Percentiles rank a stretch among this genome's conserved stretches.
These are phyloP conservation scores for Kentomonas sorsogonicus DNA, from an alignment of 208 protist genomes.

Conservation along the genomic window DNA sequence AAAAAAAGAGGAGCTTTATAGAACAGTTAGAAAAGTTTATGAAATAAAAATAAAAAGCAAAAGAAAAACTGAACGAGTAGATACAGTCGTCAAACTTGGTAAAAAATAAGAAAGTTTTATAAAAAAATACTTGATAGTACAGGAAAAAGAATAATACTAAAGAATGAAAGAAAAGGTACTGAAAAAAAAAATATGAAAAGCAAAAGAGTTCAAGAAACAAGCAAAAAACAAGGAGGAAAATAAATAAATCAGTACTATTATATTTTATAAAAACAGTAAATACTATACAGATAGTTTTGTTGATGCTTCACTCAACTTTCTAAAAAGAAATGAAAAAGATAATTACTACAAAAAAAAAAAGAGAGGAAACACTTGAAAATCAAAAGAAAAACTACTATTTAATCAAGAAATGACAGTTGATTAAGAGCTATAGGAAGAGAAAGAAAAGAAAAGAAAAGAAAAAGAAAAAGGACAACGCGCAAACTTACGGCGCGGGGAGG, in stretches of 20 bases:
- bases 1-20: not conserved
- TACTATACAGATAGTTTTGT: too few species aligned
- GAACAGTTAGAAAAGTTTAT: not conserved
- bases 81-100: not conserved
- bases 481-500: too few species aligned
- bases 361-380: too few species aligned
- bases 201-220: not conserved
- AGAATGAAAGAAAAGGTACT: not conserved
- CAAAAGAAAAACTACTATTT: too few species aligned
- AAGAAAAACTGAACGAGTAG: conserved; percentile 5
- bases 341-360: too few species aligned
- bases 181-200: conserved; percentile 2
- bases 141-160: too few species aligned
- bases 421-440: too few species aligned
- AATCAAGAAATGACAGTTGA: too few species aligned
- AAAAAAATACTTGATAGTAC: not conserved
- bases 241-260: not conserved
- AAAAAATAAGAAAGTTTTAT: conserved; percentile 6
- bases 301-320: too few species aligned
- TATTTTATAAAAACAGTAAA: not conserved
- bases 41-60: conserved; percentile 3
- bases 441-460: too few species aligned
- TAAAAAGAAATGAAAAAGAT: too few species aligned
- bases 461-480: too few species aligned
- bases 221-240: conserved; percentile 4